Evolutionary conservation across 164 flowering plant genomes (phyloP), one percentile per base, ranked within the genome.

Genomic region (Hamamelis virginiana): DNA sequence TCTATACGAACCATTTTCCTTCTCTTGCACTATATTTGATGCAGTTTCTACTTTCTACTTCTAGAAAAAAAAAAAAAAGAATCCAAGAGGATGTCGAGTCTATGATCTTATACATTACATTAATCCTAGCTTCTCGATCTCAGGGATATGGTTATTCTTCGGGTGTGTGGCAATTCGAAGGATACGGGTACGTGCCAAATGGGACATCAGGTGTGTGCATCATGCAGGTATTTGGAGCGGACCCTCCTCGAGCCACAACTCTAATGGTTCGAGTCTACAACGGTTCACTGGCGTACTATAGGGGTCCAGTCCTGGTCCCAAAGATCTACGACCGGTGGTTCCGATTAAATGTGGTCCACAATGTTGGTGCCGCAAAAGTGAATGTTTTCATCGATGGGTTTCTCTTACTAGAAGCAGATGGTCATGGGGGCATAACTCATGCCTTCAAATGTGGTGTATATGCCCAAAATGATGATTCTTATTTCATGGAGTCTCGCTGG

Each of bases 81-180:
- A n/a, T n/a, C n/a, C n/a, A n/a, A n/a, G n/a, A n/a, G n/a, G n/a
- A n/a, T n/a, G n/a, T n/a, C n/a, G n/a, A n/a, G n/a, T n/a, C n/a
- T n/a, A n/a, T n/a, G n/a, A n/a, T n/a, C n/a, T n/a, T n/a, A n/a
- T n/a, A n/a, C n/a, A n/a, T n/a, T n/a, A n/a, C n/a, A n/a, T n/a
- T n/a, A n/a, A n/a, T n/a, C n/a, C n/a, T n/a, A n/a, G n/a, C n/a
- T n/a, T 14, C 9, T 46, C 21, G 4, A 1, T 59, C 9, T 27
- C 46, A 80, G 83, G 83, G 80, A 3, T 79, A 84, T 47, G 67
- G 75, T 33, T 87, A 85, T 33, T 68, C 78, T 8, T 69, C 72
- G 0, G 80, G 81, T 0, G 79, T 78, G 0, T 80, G 86, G 83
- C 82, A 83, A 72, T 83, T 78, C 23, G 76, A 74, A 62, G 86